Percentiles rank a stretch among this genome's conserved stretches.
Conservation (phyloP, 768 basidiomycete genomes). For the Pisolithus marmoratus region DNA sequence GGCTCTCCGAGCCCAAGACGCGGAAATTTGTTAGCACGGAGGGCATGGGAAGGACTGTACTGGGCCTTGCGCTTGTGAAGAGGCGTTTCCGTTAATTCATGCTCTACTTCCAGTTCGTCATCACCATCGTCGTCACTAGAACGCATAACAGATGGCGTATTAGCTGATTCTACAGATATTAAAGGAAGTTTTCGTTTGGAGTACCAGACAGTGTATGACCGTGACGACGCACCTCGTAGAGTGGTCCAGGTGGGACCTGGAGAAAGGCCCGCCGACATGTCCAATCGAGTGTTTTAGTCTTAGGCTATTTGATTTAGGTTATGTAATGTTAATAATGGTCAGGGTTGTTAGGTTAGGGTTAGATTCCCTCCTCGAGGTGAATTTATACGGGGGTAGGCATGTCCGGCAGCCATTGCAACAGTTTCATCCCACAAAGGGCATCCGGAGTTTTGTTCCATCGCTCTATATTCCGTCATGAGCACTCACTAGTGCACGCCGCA, state of each 20-base stretch:
- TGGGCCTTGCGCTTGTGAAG: conserved; percentile 24
- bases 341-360: no score
- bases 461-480: no score
- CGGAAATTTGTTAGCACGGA: conserved; percentile 14
- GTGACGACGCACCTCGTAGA: conserved; percentile 13
- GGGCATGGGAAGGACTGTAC: conserved; percentile 2
- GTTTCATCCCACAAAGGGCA: no score
- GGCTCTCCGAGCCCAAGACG: conserved; percentile 10
- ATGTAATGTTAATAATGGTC: no score
- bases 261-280: conserved; percentile 1
- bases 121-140: conserved; percentile 13
- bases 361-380: no score
- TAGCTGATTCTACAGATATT: conserved; percentile 13
- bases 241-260: conserved; percentile 27
- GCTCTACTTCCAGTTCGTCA: conserved; percentile 13
- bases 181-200: not conserved
- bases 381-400: no score
- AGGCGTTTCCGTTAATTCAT: conserved; percentile 4
- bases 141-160: conserved; percentile 11
- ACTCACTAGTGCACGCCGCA: no score
- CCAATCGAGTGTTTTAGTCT: not conserved
- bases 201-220: not conserved
- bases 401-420: no score
- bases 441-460: no score
- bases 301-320: no score